Evolutionary conservation across 2,329 filamentous ascomycete genomes (phyloP), one percentile per base, ranked within the genome.

Genomic region (Colletotrichum truncatum): DNA sequence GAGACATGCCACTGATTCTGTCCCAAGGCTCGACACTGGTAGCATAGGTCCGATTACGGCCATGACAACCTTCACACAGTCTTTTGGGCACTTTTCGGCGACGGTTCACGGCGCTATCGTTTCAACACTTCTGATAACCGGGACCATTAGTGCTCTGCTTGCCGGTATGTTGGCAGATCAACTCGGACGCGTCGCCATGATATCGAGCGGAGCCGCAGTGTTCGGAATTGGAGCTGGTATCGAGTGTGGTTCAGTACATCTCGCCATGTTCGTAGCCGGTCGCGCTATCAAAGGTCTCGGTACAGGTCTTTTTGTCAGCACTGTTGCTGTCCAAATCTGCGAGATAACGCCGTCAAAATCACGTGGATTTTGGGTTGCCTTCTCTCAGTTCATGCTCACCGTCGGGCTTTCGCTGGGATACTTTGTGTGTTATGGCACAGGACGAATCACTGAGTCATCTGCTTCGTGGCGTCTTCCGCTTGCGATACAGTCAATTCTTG

Each of bases 401-500:
- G 52, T 81, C 2, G 87, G 86, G 0, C 70, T 90, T 0, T 81
- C 84, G 1, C 65, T 79, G 0, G 88, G 88, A 0, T 90, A 85
- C 70, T 90, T 90, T 70, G 83, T 81, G 4, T 88, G 86, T 70
- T 90, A 90, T 64, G 87, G 85, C n/a, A 85, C 84, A 8, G 77
- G 81, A 0, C 71, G 75, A 1, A 76, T 87, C 1, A 59, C 67
- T 0, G 55, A 71, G 0, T 81, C 80, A 1, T 84, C 83, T 0
- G 71, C 86, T 1, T 83, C 85, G 1, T 89, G 87, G 87, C 79
- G 87, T 2, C 74, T 87, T 0, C 87, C 87, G 0, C 76, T 86
- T 2, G 79, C 79, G 0, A 69, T 80, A 1, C 74, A 76, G 3
- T 79, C 81, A 1, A 70, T 71, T 5, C 71, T 78, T 7, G 75